Percentiles rank a stretch among this genome's conserved stretches.
Evolutionary conservation across 352 stramenopile species (phyloP).

Genomic region (Blastocystis sp.): DNA sequence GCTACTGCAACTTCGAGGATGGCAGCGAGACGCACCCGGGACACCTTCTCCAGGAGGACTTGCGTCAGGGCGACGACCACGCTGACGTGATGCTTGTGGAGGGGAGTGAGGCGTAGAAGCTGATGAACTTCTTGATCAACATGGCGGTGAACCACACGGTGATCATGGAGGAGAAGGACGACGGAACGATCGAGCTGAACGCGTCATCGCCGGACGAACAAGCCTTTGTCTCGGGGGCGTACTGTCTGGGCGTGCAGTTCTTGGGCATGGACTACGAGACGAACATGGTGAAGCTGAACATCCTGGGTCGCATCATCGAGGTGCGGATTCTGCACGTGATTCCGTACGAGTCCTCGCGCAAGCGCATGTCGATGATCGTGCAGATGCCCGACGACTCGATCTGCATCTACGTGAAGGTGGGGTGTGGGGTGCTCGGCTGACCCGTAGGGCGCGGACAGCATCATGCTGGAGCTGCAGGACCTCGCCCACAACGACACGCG

Average conservation of each 20-base stretch:
- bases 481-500: constrained; percentile 76
- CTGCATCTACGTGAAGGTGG: constrained; percentile 75
- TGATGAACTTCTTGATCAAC: constrained; percentile 82
- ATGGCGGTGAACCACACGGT: constrained; percentile 92
- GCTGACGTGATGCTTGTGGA: constrained; percentile 79
- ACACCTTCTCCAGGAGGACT: constrained; percentile 78
- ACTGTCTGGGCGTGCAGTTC: constrained; percentile 85
- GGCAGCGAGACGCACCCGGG: constrained; percentile 78
- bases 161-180: constrained; percentile 90
- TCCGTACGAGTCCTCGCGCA: constrained; percentile 88
- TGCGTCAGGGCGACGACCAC: constrained; percentile 80
- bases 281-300: constrained; percentile 74
- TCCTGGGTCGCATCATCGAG: constrained; percentile 29
- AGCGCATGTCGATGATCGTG: constrained; percentile 90
- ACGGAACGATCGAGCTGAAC: constrained; percentile 84
- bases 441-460: constrained; percentile 82
- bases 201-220: constrained; percentile 89
- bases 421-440: not conserved
- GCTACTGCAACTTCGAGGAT: constrained; percentile 36
- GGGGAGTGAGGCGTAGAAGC: constrained; percentile 20
- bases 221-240: constrained; percentile 87
- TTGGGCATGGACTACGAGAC: constrained; percentile 78
- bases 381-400: constrained; percentile 76
- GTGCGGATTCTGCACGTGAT: constrained; percentile 85
- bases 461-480: constrained; percentile 82